Conservation (phyloP, 257 asterid genomes). For the Apocynum venetum region DNA sequence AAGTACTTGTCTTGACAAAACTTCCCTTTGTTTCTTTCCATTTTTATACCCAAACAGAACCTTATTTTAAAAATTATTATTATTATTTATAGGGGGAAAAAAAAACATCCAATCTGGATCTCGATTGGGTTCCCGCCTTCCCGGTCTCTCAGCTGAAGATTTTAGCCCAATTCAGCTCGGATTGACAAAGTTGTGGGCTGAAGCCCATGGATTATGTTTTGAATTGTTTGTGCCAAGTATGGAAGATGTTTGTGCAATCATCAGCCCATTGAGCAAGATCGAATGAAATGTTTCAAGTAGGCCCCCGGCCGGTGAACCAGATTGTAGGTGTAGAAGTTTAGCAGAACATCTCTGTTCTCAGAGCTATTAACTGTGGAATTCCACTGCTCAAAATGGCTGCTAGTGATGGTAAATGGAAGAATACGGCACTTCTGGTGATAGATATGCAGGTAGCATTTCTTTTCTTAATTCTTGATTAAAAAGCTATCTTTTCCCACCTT, state of each 20-base stretch:
- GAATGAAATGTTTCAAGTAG: too few relatives aligned
- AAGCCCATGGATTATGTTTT: too few relatives aligned
- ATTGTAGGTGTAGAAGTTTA: background rate
- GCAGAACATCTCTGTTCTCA: background rate
- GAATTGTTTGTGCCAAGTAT: too few relatives aligned
- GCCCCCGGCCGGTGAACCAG: too few relatives aligned
- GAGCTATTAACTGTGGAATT: background rate
- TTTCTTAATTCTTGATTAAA: background rate
- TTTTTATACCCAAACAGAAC: too few relatives aligned
- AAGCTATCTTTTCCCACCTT: background rate
- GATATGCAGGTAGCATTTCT: slow-evolving; percentile 70
- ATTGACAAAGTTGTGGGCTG: too few relatives aligned
- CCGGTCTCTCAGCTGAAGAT: background rate
- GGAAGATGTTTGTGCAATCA: too few relatives aligned
- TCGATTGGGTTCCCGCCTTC: background rate
- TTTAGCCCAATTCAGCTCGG: background rate
- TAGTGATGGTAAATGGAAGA: slow-evolving; percentile 45
- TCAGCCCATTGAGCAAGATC: background rate
- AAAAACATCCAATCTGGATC: background rate
- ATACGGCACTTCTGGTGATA: slow-evolving; percentile 75
- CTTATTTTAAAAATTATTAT: too few relatives aligned
- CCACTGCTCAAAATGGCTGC: slow-evolving; percentile 41
- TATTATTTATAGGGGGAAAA: too few relatives aligned
- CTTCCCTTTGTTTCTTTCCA: too few relatives aligned
- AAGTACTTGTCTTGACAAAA: too few relatives aligned